Evolutionary conservation across 305 asterid genomes (phyloP).

Genomic region (Lippia alba): DNA sequence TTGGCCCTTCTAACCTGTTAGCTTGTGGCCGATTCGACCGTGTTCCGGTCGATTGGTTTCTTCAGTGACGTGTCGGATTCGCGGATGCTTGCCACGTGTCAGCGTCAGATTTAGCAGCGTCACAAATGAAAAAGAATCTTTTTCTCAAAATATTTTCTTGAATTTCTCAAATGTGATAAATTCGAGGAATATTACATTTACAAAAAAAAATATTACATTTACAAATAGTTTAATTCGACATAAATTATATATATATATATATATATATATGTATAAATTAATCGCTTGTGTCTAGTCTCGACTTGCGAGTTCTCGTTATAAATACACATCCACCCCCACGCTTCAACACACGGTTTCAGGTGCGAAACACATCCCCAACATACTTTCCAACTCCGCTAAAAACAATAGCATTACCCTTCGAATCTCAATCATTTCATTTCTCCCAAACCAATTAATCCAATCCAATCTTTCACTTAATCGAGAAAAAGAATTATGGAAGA

Average conservation of each 20-base stretch:
- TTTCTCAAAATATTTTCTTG: too few relatives aligned
- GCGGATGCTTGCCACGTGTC: too few relatives aligned
- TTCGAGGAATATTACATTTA: too few relatives aligned
- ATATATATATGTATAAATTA: not conserved
- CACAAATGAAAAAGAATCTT: too few relatives aligned
- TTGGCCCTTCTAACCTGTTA: too few relatives aligned
- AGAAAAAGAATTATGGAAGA: constrained; percentile 61
- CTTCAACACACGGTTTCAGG: constrained; percentile 34
- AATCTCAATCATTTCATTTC: not conserved
- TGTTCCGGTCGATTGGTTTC: too few relatives aligned
- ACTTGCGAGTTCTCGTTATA: constrained; percentile 39
- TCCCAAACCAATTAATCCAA: not conserved
- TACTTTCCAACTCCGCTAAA: constrained; percentile 10
- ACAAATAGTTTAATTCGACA: too few relatives aligned
- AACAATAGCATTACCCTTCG: not conserved
- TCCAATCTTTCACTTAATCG: not conserved
- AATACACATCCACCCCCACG: constrained; percentile 43
- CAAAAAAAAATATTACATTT: too few relatives aligned
- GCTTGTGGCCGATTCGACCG: too few relatives aligned
- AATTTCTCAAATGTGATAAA: too few relatives aligned
- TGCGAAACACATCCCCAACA: constrained; percentile 7
- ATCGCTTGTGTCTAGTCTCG: not conserved
- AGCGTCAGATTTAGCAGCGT: too few relatives aligned
- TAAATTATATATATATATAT: not conserved
- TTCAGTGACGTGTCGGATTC: too few relatives aligned